Percentiles rank a stretch among this genome's conserved stretches.
phyloP scores from a whole-genome alignment of 768 basidiomycete genomes.

The Leccinum subgranulosum region DNA sequence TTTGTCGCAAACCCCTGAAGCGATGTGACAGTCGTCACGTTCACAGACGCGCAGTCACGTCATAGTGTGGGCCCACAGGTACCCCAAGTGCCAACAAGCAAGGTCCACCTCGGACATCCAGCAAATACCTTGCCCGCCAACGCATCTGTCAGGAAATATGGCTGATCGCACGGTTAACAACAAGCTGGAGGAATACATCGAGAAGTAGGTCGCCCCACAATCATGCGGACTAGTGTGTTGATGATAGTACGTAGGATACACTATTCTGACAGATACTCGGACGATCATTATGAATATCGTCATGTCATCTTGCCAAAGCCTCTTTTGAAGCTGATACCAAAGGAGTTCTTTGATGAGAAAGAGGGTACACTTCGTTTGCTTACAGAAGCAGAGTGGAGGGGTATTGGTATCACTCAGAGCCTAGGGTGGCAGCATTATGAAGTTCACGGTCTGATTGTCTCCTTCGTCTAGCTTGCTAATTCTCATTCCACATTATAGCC shows the following conservation, averaged over 20 bases:
- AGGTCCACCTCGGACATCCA: not conserved
- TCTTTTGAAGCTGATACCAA: conserved; percentile 90
- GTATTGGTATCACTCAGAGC: conserved; percentile 94
- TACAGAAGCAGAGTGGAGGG: conserved; percentile 89
- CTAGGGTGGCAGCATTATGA: conserved; percentile 97
- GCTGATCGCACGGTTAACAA: conserved; percentile 39
- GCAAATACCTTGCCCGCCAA: conserved; percentile 1
- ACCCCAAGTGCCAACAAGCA: not conserved
- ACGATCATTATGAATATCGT: conserved; percentile 92
- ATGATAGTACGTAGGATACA: conserved; percentile 57
- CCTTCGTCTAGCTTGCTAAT: not conserved
- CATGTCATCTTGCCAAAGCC: conserved; percentile 97
- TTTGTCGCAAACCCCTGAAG: not conserved
- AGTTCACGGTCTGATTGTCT: conserved; percentile 71
- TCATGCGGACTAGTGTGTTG: conserved; percentile 16
- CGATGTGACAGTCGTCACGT: conserved; percentile 25
- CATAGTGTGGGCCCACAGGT: not conserved
- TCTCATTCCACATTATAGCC: conserved; percentile 42
- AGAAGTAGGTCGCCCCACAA: conserved; percentile 51
- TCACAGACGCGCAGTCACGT: conserved; percentile 30
- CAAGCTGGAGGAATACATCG: conserved; percentile 74
- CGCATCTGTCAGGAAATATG: conserved; percentile 13
- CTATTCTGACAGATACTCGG: conserved; percentile 89
- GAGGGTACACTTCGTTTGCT: conserved; percentile 79
- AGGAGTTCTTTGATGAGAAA: conserved; percentile 76